Conservation (phyloP, 768 basidiomycete genomes). For the Russula sp. region DNA sequence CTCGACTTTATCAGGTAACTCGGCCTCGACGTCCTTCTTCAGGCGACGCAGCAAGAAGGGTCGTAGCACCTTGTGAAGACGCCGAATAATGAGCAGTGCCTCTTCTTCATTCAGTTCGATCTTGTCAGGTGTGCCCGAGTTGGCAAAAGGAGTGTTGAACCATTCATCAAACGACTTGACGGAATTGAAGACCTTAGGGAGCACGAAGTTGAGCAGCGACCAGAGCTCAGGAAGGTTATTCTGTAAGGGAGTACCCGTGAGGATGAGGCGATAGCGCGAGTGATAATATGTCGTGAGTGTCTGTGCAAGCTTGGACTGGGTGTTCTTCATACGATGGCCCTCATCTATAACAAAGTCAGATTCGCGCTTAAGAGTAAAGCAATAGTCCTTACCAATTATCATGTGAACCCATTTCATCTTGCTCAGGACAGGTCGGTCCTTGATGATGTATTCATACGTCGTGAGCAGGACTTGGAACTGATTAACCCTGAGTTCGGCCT, state of each 20-base stretch:
- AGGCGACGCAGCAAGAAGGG: conserved; percentile 89
- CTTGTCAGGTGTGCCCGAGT: conserved; percentile 96
- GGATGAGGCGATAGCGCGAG: conserved; percentile 87
- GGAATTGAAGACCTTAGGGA: conserved; percentile 96
- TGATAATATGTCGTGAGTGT: conserved; percentile 92
- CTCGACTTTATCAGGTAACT: conserved; percentile 95
- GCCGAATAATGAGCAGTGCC: conserved; percentile 92
- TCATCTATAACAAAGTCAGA: conserved; percentile 55
- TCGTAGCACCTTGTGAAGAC: conserved; percentile 91
- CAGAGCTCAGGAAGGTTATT: conserved; percentile 97
- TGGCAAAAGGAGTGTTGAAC: conserved; percentile 99
- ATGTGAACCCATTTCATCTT: conserved; percentile 96
- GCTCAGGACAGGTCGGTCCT: conserved; percentile 85
- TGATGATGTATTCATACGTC: conserved; percentile 97
- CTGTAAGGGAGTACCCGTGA: conserved; percentile 94
- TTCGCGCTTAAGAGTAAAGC: neutral
- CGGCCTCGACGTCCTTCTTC: conserved; percentile 96
- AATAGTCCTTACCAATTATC: conserved; percentile 77
- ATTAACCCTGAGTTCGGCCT: conserved; percentile 70
- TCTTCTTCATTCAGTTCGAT: conserved; percentile 99
- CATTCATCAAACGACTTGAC: conserved; percentile 99
- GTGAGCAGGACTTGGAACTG: conserved; percentile 92
- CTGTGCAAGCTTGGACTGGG: conserved; percentile 80
- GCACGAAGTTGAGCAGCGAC: conserved; percentile 92
- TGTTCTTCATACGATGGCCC: conserved; percentile 98